phyloP scores from a whole-genome alignment of 2,329 filamentous ascomycete genomes.

The Trichocomaceae sp. region DNA sequence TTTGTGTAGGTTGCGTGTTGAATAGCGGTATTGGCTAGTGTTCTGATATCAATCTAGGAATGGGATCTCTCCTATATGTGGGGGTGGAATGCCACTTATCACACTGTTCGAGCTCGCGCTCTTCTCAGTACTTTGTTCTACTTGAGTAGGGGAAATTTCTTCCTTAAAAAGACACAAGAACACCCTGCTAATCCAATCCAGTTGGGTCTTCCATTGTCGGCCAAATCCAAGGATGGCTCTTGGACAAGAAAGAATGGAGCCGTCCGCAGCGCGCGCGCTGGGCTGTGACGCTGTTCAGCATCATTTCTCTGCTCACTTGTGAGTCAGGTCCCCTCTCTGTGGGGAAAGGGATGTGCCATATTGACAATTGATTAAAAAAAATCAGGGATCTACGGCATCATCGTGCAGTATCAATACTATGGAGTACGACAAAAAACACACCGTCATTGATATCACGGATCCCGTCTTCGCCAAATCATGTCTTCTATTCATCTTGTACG shows the following conservation, averaged over 20 bases:
- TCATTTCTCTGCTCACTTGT: not conserved
- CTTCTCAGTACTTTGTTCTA: slow-evolving; percentile 1
- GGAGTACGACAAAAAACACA: not conserved
- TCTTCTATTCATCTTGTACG: slow-evolving; percentile 2
- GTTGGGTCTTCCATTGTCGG: slow-evolving; percentile 1
- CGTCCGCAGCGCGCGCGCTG: not conserved
- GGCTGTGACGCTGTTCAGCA: slow-evolving; percentile 1
- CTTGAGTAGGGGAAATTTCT: not conserved
- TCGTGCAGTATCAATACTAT: slow-evolving; percentile 5
- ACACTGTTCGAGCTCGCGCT: slow-evolving; percentile 3
- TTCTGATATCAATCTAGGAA: not conserved
- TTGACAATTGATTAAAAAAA: not conserved
- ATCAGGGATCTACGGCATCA: slow-evolving; percentile 2
- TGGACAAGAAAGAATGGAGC: slow-evolving; percentile 5
- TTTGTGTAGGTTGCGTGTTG: not conserved
- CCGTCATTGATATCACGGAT: slow-evolving; percentile 1
- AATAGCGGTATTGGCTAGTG: not conserved
- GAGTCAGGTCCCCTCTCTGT: no score
- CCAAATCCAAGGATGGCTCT: slow-evolving; percentile 3
- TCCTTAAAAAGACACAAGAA: not conserved
- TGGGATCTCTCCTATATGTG: slow-evolving; percentile 6
- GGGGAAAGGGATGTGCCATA: no score
- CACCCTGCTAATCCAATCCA: not conserved
- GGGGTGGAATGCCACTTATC: not conserved
- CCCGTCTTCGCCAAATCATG: slow-evolving; percentile 2